Conservation (phyloP, 2,329 filamentous ascomycete species). For the Endoconidiophora polonica region DNA sequence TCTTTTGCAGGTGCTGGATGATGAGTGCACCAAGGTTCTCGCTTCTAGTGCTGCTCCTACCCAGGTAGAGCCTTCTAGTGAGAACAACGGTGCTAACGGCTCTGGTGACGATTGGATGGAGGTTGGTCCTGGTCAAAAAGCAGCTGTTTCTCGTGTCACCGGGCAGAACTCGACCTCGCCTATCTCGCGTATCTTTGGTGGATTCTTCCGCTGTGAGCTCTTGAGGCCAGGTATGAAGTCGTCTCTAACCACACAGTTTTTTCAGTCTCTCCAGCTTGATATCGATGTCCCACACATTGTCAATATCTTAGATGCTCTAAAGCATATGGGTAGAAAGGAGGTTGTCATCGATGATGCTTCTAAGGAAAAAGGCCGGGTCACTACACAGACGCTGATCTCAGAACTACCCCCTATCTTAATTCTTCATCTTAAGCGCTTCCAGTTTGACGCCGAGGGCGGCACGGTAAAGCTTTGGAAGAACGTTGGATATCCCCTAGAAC, state of each 20-base stretch:
- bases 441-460: slow-evolving; percentile 75
- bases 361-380: slow-evolving; percentile 58
- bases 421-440: slow-evolving; percentile 90
- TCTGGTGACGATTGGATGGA: slow-evolving; percentile 67
- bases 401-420: slow-evolving; percentile 81
- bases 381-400: slow-evolving; percentile 91
- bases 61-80: slow-evolving; percentile 18
- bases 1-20: slow-evolving; percentile 77
- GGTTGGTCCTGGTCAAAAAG: slow-evolving; percentile 80
- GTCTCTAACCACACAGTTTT: slow-evolving; percentile 84
- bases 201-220: slow-evolving; percentile 76
- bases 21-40: slow-evolving; percentile 74
- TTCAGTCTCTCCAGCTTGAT: slow-evolving; percentile 85
- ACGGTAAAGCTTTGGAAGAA: slow-evolving; percentile 99
- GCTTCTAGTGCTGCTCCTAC: slow-evolving; percentile 28
- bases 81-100: slow-evolving; percentile 16
- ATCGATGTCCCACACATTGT: slow-evolving; percentile 75
- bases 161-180: slow-evolving; percentile 63
- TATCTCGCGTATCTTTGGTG: slow-evolving; percentile 86
- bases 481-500: slow-evolving; percentile 81
- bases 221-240: slow-evolving; percentile 73
- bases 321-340: slow-evolving; percentile 67
- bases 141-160: slow-evolving; percentile 72
- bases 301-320: slow-evolving; percentile 84
- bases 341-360: slow-evolving; percentile 55